A percentile compares a stretch with the other conserved stretches of the same genome.
These are phyloP conservation scores for Chrysosporium keratinophilum DNA, from an alignment of 2,329 filamentous ascomycete species.

Conservation along the genomic window DNA sequence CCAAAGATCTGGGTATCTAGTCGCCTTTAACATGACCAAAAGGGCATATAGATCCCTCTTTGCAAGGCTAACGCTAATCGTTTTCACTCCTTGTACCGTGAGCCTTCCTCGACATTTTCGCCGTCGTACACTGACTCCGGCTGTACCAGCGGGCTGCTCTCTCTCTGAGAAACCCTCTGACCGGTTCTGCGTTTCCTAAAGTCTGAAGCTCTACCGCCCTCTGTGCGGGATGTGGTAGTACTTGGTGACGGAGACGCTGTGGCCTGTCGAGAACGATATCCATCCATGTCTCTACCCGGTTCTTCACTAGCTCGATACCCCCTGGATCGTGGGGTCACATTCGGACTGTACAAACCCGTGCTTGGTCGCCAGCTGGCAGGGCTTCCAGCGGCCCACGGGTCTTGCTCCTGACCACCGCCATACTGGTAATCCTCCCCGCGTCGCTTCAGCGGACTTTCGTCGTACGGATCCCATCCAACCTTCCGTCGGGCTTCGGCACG, in stretches of 20 bases:
- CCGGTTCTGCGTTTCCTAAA: neutral
- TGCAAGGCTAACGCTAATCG: too few relatives aligned
- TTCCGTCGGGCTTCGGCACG: constrained; percentile 50
- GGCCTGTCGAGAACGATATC: neutral
- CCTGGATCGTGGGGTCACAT: neutral
- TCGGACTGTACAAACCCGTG: neutral
- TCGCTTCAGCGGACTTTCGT: constrained; percentile 58
- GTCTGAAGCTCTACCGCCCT: neutral
- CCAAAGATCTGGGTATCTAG: too few relatives aligned
- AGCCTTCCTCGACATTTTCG: neutral
- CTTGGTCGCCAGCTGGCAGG: constrained; percentile 4
- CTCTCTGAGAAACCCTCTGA: neutral
- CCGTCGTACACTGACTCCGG: neutral
- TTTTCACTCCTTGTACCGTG: neutral
- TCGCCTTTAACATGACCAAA: too few relatives aligned
- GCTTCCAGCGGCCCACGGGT: constrained; percentile 2
- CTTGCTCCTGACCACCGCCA: constrained; percentile 19
- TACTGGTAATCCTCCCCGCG: constrained; percentile 57
- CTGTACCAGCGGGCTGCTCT: neutral
- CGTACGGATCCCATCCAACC: constrained; percentile 62
- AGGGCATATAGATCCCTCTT: too few relatives aligned
- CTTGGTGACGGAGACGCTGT: constrained; percentile 5
- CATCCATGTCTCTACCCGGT: neutral
- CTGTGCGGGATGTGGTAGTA: neutral
- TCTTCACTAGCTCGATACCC: neutral